These are phyloP conservation scores for Leccinum imitatum DNA, from an alignment of 768 basidiomycete species.

Conservation along the genomic window DNA sequence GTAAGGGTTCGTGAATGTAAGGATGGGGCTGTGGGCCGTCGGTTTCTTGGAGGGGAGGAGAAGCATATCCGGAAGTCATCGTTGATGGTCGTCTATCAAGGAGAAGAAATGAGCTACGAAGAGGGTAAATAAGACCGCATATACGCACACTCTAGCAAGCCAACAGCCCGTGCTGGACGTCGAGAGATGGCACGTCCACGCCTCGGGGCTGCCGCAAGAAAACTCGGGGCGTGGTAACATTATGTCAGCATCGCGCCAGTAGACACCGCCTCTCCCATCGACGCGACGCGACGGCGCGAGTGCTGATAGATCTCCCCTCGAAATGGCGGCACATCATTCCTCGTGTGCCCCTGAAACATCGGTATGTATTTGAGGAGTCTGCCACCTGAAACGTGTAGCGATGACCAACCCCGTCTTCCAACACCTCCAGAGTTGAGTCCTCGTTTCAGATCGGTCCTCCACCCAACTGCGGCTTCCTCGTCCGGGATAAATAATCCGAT, in stretches of 20 bases:
- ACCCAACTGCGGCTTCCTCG: background rate
- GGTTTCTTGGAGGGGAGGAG: conserved; percentile 32
- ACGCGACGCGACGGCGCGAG: background rate
- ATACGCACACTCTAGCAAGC: conserved; percentile 30
- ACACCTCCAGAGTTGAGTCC: background rate
- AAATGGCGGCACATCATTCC: background rate
- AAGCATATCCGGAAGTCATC: conserved; percentile 38
- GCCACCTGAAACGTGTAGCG: background rate
- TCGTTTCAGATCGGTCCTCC: background rate
- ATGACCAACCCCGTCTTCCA: background rate
- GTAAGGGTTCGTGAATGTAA: conserved; percentile 78
- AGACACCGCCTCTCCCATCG: background rate
- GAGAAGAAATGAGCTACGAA: background rate
- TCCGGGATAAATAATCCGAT: background rate
- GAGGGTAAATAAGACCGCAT: background rate
- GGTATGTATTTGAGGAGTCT: background rate
- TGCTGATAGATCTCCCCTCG: background rate
- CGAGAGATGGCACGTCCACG: conserved; percentile 27
- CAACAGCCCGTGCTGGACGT: conserved; percentile 34
- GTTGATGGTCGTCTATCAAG: conserved; percentile 32
- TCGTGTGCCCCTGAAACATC: background rate
- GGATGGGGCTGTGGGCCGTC: conserved; percentile 57
- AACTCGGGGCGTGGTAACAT: conserved; percentile 34
- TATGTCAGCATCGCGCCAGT: conserved; percentile 28
- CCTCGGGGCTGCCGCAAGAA: conserved; percentile 26